Evolutionary conservation across 2,329 filamentous ascomycete genomes (phyloP), one percentile per base, ranked within the genome.

Genomic region (Microascus cirrosus): DNA sequence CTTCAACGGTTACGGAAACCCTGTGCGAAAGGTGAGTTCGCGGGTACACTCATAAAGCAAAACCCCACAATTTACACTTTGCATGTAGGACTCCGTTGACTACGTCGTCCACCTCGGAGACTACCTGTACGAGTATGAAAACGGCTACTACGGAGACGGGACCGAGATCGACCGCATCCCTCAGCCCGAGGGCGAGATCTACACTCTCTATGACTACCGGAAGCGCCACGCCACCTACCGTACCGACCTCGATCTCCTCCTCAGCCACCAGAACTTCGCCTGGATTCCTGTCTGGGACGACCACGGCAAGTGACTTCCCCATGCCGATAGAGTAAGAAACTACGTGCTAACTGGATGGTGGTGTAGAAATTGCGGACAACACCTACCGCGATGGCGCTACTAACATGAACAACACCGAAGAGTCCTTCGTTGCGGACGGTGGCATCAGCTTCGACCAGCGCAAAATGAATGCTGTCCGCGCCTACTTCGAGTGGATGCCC

Each of bases 381-480:
- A 18, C 24, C 5, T 53, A 53, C 65, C 75, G 79, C 25, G 84
- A 84, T 63, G 85, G 85, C 1, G 79, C 77, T 10, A 76, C 78
- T 2, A 73, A 75, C 3, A 70, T 86, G 25, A 85, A 84, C 67
- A 89, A 89, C 67, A 86, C 81, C 11, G 84, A 87, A 64, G 77
- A 80, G 8, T 85, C 82, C 0, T 89, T 88, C 69, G 65, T 82
- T 32, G 73, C 77, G 54, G 77, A 81, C 58, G 78, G 79, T 3
- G 74, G 75, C 15, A 76, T 89, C n/a, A 81, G 77, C 35, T 81
- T 88, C n/a, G 85, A 89, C 62, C 82, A 86, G 66, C 78, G 85
- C 61, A 89, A 89, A 73, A 83, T 87, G 75, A 87, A 89, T 57
- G 86, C 85, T 1, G 85, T 89, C 2, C 76, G 86, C 42, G 84